A percentile compares a stretch with the other conserved stretches of the same genome.
These are phyloP conservation scores for Pseudonitzschia delicatissima DNA, from an alignment of 108 stramenopile species.

Conservation along the genomic window DNA sequence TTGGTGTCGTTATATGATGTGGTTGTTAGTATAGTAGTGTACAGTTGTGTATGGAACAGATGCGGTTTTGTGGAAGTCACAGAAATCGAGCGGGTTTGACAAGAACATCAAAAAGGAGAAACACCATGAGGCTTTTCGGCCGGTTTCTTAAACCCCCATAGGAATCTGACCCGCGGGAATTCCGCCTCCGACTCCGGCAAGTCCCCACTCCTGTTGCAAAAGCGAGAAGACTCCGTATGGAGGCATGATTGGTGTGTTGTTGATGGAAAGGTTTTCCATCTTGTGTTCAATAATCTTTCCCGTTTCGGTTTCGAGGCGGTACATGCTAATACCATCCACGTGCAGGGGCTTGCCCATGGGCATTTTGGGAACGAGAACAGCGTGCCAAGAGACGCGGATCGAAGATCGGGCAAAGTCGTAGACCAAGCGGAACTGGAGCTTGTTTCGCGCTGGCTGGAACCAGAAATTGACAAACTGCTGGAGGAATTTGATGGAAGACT, in stretches of 20 bases:
- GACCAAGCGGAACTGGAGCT: conserved; percentile 71
- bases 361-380: conserved; percentile 60
- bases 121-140: too few species aligned
- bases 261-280: conserved; percentile 74
- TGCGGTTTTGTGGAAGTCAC: too few species aligned
- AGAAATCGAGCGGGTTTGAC: too few species aligned
- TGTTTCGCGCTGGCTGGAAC: conserved; percentile 43
- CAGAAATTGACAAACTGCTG: conserved; percentile 58
- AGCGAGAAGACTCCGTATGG: conserved; percentile 61
- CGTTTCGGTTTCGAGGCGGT: conserved; percentile 53
- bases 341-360: conserved; percentile 52
- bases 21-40: too few species aligned
- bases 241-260: conserved; percentile 56
- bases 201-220: conserved; percentile 33
- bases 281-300: conserved; percentile 75
- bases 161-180: conserved; percentile 11
- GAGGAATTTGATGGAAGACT: conserved; percentile 45
- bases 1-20: too few species aligned
- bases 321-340: conserved; percentile 75
- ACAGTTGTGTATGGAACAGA: background rate
- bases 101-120: too few species aligned
- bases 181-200: conserved; percentile 15
- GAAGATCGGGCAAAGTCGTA: conserved; percentile 74
- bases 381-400: conserved; percentile 77
- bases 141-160: background rate